Evolutionary conservation across 176 grass and related monocot species (phyloP).

Genomic region (Aegilops sharonensis): DNA sequence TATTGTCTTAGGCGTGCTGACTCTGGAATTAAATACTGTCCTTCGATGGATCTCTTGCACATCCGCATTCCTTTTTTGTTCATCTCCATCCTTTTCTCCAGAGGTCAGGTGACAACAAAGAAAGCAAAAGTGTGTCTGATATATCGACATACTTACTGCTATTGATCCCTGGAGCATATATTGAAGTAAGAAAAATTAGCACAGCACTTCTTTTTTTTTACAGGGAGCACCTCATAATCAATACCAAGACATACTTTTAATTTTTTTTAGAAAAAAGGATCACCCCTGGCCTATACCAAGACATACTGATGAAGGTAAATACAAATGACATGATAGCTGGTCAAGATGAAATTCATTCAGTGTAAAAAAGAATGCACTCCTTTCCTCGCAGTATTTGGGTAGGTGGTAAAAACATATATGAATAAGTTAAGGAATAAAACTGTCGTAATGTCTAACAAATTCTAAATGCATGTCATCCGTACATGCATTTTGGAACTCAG

Average conservation of each 20-base stretch:
- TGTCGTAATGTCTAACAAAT: background rate
- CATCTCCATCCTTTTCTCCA: constrained; percentile 89
- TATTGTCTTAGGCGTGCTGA: constrained; percentile 70
- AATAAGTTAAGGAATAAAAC: background rate
- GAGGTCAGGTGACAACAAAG: constrained; percentile 93
- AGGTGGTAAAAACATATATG: background rate
- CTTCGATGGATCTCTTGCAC: constrained; percentile 94
- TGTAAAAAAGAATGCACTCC: constrained; percentile 14
- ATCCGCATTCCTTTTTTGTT: constrained; percentile 79
- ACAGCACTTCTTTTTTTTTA: background rate
- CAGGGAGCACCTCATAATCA: no score
- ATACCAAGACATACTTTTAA: background rate
- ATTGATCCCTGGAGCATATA: constrained; percentile 83
- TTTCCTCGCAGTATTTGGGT: background rate
- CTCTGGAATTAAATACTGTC: constrained; percentile 68
- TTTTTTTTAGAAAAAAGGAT: no score
- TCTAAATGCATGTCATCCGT: background rate
- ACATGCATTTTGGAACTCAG: constrained; percentile 9
- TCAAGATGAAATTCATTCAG: background rate
- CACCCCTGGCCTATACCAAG: background rate
- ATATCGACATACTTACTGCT: constrained; percentile 98
- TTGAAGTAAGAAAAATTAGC: constrained; percentile 30
- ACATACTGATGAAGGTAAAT: constrained; percentile 17
- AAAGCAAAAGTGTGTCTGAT: constrained; percentile 90
- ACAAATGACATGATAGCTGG: background rate